A percentile compares a stretch with the other conserved stretches of the same genome.
phyloP scores from a whole-genome alignment of 257 asterid genomes.

The Ilex aquifolium region DNA sequence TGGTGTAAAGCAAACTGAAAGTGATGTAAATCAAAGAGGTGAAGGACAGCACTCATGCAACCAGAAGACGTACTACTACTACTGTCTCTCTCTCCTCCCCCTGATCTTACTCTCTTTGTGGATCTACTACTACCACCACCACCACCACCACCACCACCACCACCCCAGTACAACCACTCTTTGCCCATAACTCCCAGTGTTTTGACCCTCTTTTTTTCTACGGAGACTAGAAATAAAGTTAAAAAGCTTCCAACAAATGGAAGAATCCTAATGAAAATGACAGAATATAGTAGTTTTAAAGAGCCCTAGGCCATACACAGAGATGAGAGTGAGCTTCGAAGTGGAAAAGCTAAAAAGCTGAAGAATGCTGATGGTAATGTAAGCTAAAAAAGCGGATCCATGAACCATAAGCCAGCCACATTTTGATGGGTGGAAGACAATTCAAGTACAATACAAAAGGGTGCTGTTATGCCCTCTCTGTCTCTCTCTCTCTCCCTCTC shows the following conservation, averaged over 20 bases:
- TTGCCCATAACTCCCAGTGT: constrained; percentile 44
- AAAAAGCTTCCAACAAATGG: not conserved
- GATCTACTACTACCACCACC: constrained; percentile 23
- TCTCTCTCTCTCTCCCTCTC: constrained; percentile 1
- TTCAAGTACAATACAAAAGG: not conserved
- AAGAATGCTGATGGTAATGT: constrained; percentile 1
- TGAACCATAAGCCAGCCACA: constrained; percentile 5
- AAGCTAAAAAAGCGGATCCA: constrained; percentile 28
- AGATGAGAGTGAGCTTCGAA: constrained; percentile 3
- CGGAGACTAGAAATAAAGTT: not conserved
- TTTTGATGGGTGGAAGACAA: not conserved
- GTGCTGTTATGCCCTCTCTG: not conserved
- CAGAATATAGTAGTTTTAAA: constrained; percentile 9
- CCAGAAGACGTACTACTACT: constrained; percentile 33
- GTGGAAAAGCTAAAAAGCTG: not conserved
- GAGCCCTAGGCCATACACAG: not conserved
- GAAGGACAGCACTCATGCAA: constrained; percentile 81
- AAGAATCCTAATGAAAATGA: constrained; percentile 31
- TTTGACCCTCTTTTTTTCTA: not conserved
- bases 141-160: constrained; percentile 20
- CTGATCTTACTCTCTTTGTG: constrained; percentile 22
- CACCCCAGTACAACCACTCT: constrained; percentile 72
- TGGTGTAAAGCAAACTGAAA: constrained; percentile 46
- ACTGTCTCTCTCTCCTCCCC: constrained; percentile 10
- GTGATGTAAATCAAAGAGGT: constrained; percentile 61